Evolutionary conservation across 306 rosid species (phyloP).

Genomic region (Carpinus viminea): DNA sequence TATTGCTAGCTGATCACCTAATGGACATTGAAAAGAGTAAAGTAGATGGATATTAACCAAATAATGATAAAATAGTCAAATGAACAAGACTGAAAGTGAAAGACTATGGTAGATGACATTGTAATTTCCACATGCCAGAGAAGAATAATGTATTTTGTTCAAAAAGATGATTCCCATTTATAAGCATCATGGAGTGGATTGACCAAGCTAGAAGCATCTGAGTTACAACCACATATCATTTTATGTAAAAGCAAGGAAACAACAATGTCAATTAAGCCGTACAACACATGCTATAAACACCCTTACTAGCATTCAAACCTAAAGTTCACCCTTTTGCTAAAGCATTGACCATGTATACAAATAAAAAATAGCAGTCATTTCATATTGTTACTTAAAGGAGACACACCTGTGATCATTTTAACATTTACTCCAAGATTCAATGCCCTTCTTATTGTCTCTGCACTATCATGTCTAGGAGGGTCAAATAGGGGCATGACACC

Average conservation of each 20-base stretch:
- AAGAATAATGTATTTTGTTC: not conserved
- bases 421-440: constrained; percentile 84
- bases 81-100: not conserved
- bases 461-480: constrained; percentile 91
- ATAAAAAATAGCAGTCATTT: not conserved
- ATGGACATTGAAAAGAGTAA: constrained; percentile 12
- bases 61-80: not conserved
- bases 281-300: not conserved
- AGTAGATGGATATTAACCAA: constrained; percentile 4
- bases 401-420: constrained; percentile 82
- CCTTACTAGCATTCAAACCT: not conserved
- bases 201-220: not conserved
- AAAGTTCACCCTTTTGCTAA: not conserved
- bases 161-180: not conserved
- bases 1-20: constrained; percentile 89
- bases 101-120: not conserved
- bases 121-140: constrained; percentile 6
- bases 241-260: not conserved
- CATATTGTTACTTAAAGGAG: constrained; percentile 7
- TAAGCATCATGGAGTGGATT: not conserved
- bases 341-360: not conserved
- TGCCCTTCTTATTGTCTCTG: constrained; percentile 77
- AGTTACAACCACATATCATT: not conserved
- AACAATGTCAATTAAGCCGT: not conserved
- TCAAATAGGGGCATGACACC: constrained; percentile 83